phyloP scores from a whole-genome alignment of 2,329 filamentous ascomycete genomes.

The Aspergillus novofumigatus region DNA sequence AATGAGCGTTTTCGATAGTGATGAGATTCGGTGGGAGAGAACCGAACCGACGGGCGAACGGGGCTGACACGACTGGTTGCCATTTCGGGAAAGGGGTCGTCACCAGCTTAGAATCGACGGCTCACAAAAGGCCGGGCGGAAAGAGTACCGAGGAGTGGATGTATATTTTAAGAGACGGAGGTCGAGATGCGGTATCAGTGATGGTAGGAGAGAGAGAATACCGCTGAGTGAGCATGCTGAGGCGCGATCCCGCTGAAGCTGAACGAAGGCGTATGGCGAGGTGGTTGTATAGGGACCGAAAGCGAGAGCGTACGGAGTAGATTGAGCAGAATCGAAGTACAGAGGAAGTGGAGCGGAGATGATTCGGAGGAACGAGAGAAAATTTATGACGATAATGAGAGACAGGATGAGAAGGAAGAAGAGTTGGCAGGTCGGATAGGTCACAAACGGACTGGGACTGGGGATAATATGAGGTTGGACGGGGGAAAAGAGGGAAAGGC shows the following conservation, averaged over 20 bases:
- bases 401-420: background rate
- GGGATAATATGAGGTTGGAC: background rate
- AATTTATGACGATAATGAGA: background rate
- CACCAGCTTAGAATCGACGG: slow-evolving; percentile 4
- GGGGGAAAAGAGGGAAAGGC: background rate
- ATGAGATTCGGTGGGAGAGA: slow-evolving; percentile 23
- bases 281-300: background rate
- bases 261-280: slow-evolving; percentile 5
- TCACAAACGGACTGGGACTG: background rate
- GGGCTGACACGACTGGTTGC: slow-evolving; percentile 28
- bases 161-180: slow-evolving; percentile 24
- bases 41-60: slow-evolving; percentile 26
- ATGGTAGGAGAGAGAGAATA: slow-evolving; percentile 22
- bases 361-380: background rate
- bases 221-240: slow-evolving; percentile 34
- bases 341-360: slow-evolving; percentile 2
- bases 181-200: slow-evolving; percentile 22
- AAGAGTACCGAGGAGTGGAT: slow-evolving; percentile 6
- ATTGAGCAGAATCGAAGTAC: slow-evolving; percentile 1
- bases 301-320: background rate
- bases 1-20: slow-evolving; percentile 29
- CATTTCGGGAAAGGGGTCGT: slow-evolving; percentile 25
- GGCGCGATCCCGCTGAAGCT: slow-evolving; percentile 22
- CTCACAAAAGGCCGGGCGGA: slow-evolving; percentile 17
- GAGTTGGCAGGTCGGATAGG: background rate